A percentile compares a stretch with the other conserved stretches of the same genome.
These are phyloP conservation scores for Penicillium desertorum DNA, from an alignment of 495 filamentous ascomycete species.

Conservation along the genomic window DNA sequence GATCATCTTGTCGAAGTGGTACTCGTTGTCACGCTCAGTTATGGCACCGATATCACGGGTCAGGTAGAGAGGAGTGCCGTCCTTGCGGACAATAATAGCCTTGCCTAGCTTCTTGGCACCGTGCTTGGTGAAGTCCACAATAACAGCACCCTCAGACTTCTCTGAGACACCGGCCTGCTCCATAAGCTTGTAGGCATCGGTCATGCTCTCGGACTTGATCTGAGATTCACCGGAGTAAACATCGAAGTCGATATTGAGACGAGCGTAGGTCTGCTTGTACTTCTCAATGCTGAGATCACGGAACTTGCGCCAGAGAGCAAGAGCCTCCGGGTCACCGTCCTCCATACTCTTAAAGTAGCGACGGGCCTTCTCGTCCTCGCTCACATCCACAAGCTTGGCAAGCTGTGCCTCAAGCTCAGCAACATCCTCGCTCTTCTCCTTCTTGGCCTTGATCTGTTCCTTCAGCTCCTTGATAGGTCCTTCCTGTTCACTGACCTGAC, in stretches of 20 bases:
- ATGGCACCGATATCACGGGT: conserved; percentile 72
- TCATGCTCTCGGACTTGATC: conserved; percentile 80
- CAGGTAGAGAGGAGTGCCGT: conserved; percentile 68
- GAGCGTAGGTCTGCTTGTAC: conserved; percentile 78
- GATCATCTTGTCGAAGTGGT: conserved; percentile 73
- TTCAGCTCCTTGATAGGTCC: conserved; percentile 57
- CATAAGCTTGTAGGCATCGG: conserved; percentile 60
- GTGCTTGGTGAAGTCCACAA: conserved; percentile 84
- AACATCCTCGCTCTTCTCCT: conserved; percentile 50
- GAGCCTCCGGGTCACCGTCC: conserved; percentile 70
- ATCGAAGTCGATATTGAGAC: conserved; percentile 90
- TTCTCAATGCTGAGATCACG: conserved; percentile 83
- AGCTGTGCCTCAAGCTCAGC: conserved; percentile 50
- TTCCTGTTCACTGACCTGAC: conserved; percentile 50
- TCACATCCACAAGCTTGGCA: conserved; percentile 51
- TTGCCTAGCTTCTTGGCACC: conserved; percentile 65
- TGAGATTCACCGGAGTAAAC: conserved; percentile 95
- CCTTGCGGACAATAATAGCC: conserved; percentile 65
- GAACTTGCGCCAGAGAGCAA: conserved; percentile 83
- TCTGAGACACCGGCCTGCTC: conserved; percentile 70
- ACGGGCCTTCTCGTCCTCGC: conserved; percentile 64
- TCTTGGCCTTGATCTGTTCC: conserved; percentile 53
- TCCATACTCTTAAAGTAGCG: conserved; percentile 94
- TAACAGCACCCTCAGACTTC: conserved; percentile 82
- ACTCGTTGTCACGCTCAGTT: conserved; percentile 59